Base-by-base conservation (phyloP, 2,329 filamentous ascomycete genomes). In the Claviceps spartinae region DNA sequence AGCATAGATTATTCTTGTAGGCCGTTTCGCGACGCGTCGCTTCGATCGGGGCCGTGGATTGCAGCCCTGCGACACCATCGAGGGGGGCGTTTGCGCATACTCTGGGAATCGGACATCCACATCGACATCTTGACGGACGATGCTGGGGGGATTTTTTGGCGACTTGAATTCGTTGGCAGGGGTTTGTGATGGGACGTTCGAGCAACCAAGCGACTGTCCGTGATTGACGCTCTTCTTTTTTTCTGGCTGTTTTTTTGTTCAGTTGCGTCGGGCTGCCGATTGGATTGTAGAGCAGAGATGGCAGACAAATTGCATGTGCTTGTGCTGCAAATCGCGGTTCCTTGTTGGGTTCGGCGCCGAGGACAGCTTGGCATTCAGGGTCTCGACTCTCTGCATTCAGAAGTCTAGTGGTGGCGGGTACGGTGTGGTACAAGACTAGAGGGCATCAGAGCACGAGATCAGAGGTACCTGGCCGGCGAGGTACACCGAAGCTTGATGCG, bases 81-180 rank as follows among this genome's bases (percentile, higher is more conserved):
- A 38, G 13, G 18, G 36, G 44, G 9, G 40, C 24, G 44, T 30
- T 34, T 43, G 41, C 48, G 75, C 86, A 64, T 78, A 95, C 91
- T 97, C 71, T 97, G 91, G 66, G 86, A 81, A 72, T 97, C 91
- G 62, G 90, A 87, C 64, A 97, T 78, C 91, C 91, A 97, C 86
- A 95, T 94, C 55, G 88, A 85, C 64, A 86, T 67, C 30, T 34
- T 34, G 47, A 58, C 64, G 54, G 53, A 51, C 42, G 37, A 42
- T 20, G 2, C 7, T 20, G 18, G 22, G 34, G 5, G 47, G 34
- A 47, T 11, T 26, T n/a, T 50, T 34, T 8, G 30, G 30, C 9
- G 9, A 34, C 30, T 34, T 34, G 30, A 34, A 3, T 34, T 11
- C 4, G 30, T 24, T 13, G n/a, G 11, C 16, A 8, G 42, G 36